These are phyloP conservation scores for Chlorella sorokiniana DNA, from an alignment of 139 green algal genomes.

Conservation along the genomic window DNA sequence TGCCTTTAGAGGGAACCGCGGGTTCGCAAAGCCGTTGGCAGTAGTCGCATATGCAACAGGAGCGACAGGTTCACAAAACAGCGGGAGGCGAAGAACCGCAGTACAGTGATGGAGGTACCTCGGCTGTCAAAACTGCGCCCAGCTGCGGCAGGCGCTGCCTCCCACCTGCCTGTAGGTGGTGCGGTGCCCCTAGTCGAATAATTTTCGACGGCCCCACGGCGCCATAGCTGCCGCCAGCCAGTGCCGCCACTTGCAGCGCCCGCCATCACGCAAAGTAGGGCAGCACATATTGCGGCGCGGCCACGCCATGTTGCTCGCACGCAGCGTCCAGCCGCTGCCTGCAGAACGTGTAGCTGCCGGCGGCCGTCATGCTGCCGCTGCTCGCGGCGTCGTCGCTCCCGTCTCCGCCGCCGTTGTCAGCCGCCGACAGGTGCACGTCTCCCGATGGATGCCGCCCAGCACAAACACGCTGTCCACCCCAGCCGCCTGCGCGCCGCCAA, in stretches of 20 bases:
- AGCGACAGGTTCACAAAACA: no score
- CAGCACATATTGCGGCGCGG: constrained; percentile 28
- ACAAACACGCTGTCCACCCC: constrained; percentile 75
- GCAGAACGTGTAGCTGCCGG: not conserved
- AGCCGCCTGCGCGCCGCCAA: constrained; percentile 57
- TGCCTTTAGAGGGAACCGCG: no score
- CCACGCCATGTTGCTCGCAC: constrained; percentile 28
- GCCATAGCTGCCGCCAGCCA: not conserved
- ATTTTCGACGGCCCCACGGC: not conserved
- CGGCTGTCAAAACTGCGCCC: not conserved
- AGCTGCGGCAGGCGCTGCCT: not conserved
- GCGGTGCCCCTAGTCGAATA: not conserved
- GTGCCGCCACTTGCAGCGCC: not conserved
- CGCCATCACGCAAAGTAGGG: constrained; percentile 15
- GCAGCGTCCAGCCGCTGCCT: constrained; percentile 22
- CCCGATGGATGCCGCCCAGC: constrained; percentile 70
- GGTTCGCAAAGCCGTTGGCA: no score
- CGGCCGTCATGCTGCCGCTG: not conserved
- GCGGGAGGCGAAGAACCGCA: not conserved
- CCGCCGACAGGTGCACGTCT: constrained; percentile 44
- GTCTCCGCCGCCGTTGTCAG: not conserved
- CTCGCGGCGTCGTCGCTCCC: not conserved
- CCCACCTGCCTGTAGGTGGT: not conserved
- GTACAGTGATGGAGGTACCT: not conserved
- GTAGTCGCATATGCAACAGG: no score